Conservation (phyloP, 805 yeast genomes). For the Kuraishia molischiana region DNA sequence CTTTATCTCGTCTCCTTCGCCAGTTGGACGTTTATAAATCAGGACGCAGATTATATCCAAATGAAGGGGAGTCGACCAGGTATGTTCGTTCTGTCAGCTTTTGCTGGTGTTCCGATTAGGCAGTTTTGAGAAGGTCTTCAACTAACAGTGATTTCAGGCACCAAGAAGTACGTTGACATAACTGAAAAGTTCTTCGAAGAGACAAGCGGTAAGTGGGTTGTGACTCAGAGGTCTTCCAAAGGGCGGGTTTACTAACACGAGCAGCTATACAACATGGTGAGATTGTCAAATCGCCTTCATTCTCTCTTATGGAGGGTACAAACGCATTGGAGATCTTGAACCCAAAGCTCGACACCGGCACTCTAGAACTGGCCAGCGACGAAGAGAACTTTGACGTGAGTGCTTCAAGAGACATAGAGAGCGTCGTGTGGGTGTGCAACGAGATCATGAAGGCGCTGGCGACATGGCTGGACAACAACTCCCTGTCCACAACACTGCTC, state of each 20-base stretch:
- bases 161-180: slow-evolving; percentile 33
- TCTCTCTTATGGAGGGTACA: slow-evolving; percentile 73
- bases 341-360: slow-evolving; percentile 66
- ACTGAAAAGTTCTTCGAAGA: slow-evolving; percentile 39
- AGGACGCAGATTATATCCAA: too few species aligned
- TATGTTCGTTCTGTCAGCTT: too few species aligned
- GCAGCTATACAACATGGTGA: slow-evolving; percentile 33
- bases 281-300: slow-evolving; percentile 48
- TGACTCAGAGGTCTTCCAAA: too few species aligned
- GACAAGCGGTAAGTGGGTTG: slow-evolving; percentile 14
- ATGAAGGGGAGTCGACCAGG: too few species aligned
- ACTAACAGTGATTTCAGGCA: too few species aligned
- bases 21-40: too few species aligned
- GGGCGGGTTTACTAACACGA: neutral
- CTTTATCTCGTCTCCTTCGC: too few species aligned
- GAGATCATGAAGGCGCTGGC: slow-evolving; percentile 43
- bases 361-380: slow-evolving; percentile 34
- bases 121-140: too few species aligned
- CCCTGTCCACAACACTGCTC: slow-evolving; percentile 67
- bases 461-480: slow-evolving; percentile 70
- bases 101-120: too few species aligned
- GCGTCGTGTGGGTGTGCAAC: slow-evolving; percentile 39
- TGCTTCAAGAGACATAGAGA: slow-evolving; percentile 20
- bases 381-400: slow-evolving; percentile 39
- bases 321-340: slow-evolving; percentile 78